Evolutionary conservation across 208 protist species (phyloP).

Genomic region (Trypanosoma platydactyli): DNA sequence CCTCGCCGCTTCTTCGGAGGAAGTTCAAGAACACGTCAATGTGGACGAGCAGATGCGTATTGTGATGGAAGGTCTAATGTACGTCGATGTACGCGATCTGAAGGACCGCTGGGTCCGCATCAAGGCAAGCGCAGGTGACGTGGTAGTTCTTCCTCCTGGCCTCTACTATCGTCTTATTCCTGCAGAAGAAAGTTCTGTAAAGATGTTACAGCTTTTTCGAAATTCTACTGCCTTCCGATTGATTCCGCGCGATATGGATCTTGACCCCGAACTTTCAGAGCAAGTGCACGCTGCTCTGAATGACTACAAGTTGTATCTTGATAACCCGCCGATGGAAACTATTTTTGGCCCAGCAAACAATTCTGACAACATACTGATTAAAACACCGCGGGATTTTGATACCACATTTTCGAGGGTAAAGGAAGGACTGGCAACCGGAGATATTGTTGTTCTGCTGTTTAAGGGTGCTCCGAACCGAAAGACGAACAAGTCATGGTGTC

Average conservation of each 20-base stretch:
- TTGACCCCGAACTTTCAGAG: not conserved
- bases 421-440: conserved; percentile 6
- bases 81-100: conserved; percentile 25
- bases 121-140: conserved; percentile 15
- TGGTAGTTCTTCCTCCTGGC: conserved; percentile 21
- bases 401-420: conserved; percentile 20
- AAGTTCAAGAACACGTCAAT: conserved; percentile 28
- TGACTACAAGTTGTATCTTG: conserved; percentile 19
- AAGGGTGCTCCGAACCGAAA: conserved; percentile 47
- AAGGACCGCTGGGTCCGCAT: conserved; percentile 29
- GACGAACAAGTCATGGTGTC: conserved; percentile 77
- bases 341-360: conserved; percentile 22
- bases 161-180: conserved; percentile 27
- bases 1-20: conserved; percentile 6
- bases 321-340: conserved; percentile 27
- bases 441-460: conserved; percentile 53
- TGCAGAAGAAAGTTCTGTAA: not conserved
- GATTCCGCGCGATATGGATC: not conserved
- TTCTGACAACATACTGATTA: conserved; percentile 25
- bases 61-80: conserved; percentile 24
- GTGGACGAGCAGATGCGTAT: conserved; percentile 31
- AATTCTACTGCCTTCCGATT: conserved; percentile 6
- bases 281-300: conserved; percentile 7
- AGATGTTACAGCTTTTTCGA: conserved; percentile 14
- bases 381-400: conserved; percentile 24